These are phyloP conservation scores for Colletotrichum sp. DNA, from an alignment of 2,329 filamentous ascomycete genomes.

Conservation along the genomic window DNA sequence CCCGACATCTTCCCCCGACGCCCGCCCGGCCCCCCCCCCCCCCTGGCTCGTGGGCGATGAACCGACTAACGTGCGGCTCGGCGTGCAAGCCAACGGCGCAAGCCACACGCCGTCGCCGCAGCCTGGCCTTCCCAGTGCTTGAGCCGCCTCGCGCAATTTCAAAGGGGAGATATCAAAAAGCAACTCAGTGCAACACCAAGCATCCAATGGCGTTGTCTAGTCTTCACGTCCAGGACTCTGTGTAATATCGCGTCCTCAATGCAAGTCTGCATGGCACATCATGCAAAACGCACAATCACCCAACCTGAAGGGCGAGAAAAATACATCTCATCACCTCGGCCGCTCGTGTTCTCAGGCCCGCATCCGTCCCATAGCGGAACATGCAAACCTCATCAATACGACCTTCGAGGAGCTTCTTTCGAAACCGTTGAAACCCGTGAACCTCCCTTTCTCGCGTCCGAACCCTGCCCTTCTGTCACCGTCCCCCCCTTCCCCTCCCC, in stretches of 20 bases:
- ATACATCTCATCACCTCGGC: neutral
- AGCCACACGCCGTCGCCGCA: neutral
- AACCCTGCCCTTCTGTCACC: neutral
- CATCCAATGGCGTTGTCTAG: neutral
- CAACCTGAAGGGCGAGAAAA: neutral
- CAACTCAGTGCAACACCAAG: neutral
- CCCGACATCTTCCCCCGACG: too few relatives aligned
- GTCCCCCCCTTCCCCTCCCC: neutral
- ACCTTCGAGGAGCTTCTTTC: constrained; percentile 9
- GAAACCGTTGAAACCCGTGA: constrained; percentile 18
- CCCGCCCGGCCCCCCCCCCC: too few relatives aligned
- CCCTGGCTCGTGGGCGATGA: neutral
- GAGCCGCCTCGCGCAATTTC: neutral
- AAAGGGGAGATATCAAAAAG: neutral
- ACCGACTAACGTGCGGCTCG: neutral
- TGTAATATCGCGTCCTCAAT: neutral
- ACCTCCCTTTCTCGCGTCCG: neutral
- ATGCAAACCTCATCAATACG: neutral
- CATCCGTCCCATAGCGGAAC: neutral
- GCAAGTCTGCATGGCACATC: neutral
- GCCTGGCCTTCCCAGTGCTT: neutral
- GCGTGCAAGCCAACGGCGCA: neutral
- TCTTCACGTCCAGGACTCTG: neutral
- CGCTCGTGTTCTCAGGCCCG: neutral
- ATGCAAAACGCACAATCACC: neutral